Conservation (phyloP, 2,329 filamentous ascomycete species). For the Phaeomoniella chlamydospora region DNA sequence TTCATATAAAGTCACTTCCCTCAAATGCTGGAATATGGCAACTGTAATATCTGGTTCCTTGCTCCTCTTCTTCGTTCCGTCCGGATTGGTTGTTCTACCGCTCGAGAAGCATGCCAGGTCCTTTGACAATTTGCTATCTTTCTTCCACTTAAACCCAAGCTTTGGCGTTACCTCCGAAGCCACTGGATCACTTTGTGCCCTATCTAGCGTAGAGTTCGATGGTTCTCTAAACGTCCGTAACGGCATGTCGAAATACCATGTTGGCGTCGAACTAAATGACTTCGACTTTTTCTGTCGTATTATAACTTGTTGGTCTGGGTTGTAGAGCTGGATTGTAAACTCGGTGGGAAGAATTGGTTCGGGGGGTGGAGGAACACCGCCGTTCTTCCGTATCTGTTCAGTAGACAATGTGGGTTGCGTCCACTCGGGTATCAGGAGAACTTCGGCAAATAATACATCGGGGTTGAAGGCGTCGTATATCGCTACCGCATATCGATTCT, state of each 20-base stretch:
- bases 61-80: slow-evolving; percentile 55
- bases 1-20: slow-evolving; percentile 80
- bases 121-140: slow-evolving; percentile 70
- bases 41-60: slow-evolving; percentile 93
- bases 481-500: slow-evolving; percentile 75
- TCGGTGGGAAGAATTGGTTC: slow-evolving; percentile 61
- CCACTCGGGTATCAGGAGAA: slow-evolving; percentile 74
- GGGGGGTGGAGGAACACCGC: slow-evolving; percentile 49
- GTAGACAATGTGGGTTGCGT: slow-evolving; percentile 66
- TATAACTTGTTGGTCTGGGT: slow-evolving; percentile 70
- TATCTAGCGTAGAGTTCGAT: slow-evolving; percentile 64
- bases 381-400: slow-evolving; percentile 60
- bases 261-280: slow-evolving; percentile 64
- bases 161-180: slow-evolving; percentile 48
- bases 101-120: slow-evolving; percentile 82
- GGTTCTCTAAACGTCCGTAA: slow-evolving; percentile 71
- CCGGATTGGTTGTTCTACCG: slow-evolving; percentile 51
- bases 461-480: slow-evolving; percentile 70
- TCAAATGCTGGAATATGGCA: slow-evolving; percentile 65
- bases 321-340: slow-evolving; percentile 83
- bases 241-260: slow-evolving; percentile 89
- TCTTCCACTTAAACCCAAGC: slow-evolving; percentile 76
- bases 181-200: slow-evolving; percentile 48
- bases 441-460: slow-evolving; percentile 75
- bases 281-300: slow-evolving; percentile 55